Evolutionary conservation across 2,329 filamentous ascomycete species (phyloP), one percentile per base, ranked within the genome.

Genomic region (Penicillium fuscoglaucum): DNA sequence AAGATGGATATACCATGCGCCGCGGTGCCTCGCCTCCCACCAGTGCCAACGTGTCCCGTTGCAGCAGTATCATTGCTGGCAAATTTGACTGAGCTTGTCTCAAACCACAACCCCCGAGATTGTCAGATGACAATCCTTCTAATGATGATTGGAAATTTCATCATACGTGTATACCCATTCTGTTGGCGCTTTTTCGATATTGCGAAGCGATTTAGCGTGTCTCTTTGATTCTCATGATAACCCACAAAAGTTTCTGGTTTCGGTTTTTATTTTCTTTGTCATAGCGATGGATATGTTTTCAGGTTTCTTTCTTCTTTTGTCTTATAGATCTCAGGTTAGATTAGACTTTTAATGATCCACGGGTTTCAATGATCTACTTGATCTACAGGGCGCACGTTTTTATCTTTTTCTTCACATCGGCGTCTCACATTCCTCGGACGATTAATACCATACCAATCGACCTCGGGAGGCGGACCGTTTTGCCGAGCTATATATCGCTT

Each of bases 11-110:
- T 39, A 71, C 68, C 15, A 74, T 77, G 73, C 70, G 64, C 24
- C 73, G 69, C 21, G 65, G 66, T 26, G 66, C 69, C 44, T 64
- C 68, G 31, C 69, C 71, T n/a, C 68, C 71, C 7, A 69, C 71
- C 28, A 74, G 71, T 63, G 69, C 71, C 43, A 69, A 70, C 41
- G 72, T 75, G 26, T 75, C 72, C 48, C 72, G 72, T n/a, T 69
- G 65, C 61, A 70, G 65, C 60, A 76, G 73, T 58, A 62, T 74
- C 52, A 62, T 71, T 28, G 65, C 72, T 33, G 65, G 60, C 54
- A 73, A 72, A 49, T 52, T 67, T 48, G 64, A 65, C 40, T 73
- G 56, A 66, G 52, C 24, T 24, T 48, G 31, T 39, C 46, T 39
- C 49, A 24, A 13, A 5, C 17, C 13, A 48, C 43, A 21, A 31